Base-by-base conservation (phyloP, 192 early-diverging fungal genomes). In the Rhizoclosmatium globosum region DNA sequence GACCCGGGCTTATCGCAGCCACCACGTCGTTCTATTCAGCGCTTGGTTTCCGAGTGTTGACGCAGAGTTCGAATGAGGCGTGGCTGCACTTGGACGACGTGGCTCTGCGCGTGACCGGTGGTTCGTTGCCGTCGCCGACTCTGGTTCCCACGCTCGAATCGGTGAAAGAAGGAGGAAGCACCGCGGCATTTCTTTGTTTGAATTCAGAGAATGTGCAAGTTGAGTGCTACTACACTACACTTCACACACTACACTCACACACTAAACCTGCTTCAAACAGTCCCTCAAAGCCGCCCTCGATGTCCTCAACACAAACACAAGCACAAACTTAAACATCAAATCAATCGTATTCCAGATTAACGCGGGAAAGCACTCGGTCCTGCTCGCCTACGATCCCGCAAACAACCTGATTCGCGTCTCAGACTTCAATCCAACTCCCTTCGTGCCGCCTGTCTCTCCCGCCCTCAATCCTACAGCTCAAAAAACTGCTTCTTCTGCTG, bases 401-500 rank as follows among this genome's bases (percentile, higher is more conserved):
- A 92, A 93, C 66, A 96, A 95, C 85, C 84, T 93, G 41, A 68
- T 97, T 44, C 74, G 88, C 45, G 93, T 97, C 71, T 92, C 91
- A 23, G 84, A 92, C 71, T 64, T 13, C 50, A 53, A 53, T 1
- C 50, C 50, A 83, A 92, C 70, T 67, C 81, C 82, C n/a, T 80
- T 81, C 81, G 85, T 85, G 46, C 90, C 90, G 78, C 78, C 81
- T 57, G 81, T 80, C 39, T 83, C 79, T 31, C 79, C 83, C 64
- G 62, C 78, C 57, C 82, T 73, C 70, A 68, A 68, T 13, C 64
- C 21, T 60, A 39, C 62, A 45, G 56, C 48, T 23, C 58, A 53
- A 57, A 31, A 3, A 13, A 44, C 44, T 45, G 17, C 48, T 42
- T 38, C 21, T 39, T 62, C n/a, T 47, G 60, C 19, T 56, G 50